Base-by-base conservation (phyloP, 805 yeast genomes). In the Nakazawaea ernobii region DNA sequence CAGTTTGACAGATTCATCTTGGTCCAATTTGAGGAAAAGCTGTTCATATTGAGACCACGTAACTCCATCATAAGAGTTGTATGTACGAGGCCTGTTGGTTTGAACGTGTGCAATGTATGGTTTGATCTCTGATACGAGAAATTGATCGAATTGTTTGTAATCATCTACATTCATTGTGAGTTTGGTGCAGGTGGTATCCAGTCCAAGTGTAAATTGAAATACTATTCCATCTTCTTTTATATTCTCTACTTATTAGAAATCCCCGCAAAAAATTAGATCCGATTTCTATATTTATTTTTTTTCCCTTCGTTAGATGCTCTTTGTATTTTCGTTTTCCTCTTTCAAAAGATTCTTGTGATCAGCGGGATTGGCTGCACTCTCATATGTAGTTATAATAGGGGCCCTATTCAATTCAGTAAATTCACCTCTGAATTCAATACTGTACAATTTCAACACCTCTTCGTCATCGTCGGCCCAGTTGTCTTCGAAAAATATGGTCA, bases 281-380 rank as follows among this genome's bases (percentile, higher is more conserved):
- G 24, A 8, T 20, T 8, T 17, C 26, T 38, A 13, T 38, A 26
- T 26, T 38, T 14, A 8, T 27, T 35, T 42, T 33, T 35, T 26
- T 32, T 3, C 6, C 3, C 14, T 20, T 6, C 13, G 9, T 42
- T 33, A 42, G 27, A 42, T 8, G 13, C 27, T 24, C 14, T 29
- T 43, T 9, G 33, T 26, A 46, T 56, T 56, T 32, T 45, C 42
- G 35, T 52, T 54, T 42, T 59, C 61, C 24, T 55, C 51, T 14
- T 48, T 41, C 14, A 59, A 62, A 39, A 64, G 17, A 42, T 65
- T 72, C 54, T 74, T 80, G 62, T 92, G 97, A 60, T 91, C 97
- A 1, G 84, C 79, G 0, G 97, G 97, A 61, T 91, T 91, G 2
- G 97, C 94, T 0, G 96, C 95, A 47, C 90, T 78, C 65, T 92